A percentile compares a stretch with the other conserved stretches of the same genome.
phyloP scores from a whole-genome alignment of 2,329 filamentous ascomycete species.

The Aspergillus melleus region DNA sequence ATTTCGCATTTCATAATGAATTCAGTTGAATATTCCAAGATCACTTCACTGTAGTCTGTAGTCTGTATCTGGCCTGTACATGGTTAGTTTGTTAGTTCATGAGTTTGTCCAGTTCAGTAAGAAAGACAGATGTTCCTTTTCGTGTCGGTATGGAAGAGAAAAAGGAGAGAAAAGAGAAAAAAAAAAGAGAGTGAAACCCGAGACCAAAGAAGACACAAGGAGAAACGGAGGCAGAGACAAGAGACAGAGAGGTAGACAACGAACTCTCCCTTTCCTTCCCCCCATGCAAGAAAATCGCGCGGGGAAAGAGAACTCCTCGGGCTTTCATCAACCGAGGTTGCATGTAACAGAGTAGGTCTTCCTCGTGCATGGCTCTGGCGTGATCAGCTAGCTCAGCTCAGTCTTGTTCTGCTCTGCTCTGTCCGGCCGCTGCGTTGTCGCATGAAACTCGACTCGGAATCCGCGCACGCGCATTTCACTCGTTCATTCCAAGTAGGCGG shows the following conservation, averaged over 20 bases:
- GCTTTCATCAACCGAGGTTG: background rate
- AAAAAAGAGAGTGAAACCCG: background rate
- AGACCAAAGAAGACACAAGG: background rate
- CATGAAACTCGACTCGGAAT: too few species aligned
- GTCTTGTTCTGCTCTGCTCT: too few species aligned
- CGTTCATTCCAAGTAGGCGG: too few species aligned
- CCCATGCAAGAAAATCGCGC: background rate
- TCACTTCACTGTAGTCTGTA: background rate
- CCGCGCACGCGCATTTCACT: too few species aligned
- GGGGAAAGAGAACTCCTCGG: background rate
- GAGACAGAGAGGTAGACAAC: background rate
- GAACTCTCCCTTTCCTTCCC: too few species aligned
- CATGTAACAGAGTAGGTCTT: background rate
- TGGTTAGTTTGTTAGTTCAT: background rate
- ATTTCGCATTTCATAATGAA: slow-evolving; percentile 28
- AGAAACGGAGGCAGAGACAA: background rate
- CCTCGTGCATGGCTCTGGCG: background rate
- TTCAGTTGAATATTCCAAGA: background rate
- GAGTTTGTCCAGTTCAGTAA: background rate
- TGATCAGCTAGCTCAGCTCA: background rate
- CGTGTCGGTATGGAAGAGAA: too few species aligned
- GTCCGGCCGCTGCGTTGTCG: too few species aligned
- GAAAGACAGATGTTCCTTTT: too few species aligned
- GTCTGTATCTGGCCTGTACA: too few species aligned
- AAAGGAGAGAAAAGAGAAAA: background rate